These are phyloP conservation scores for Stephania cephalantha DNA, from an alignment of 164 flowering plant genomes.

Conservation along the genomic window DNA sequence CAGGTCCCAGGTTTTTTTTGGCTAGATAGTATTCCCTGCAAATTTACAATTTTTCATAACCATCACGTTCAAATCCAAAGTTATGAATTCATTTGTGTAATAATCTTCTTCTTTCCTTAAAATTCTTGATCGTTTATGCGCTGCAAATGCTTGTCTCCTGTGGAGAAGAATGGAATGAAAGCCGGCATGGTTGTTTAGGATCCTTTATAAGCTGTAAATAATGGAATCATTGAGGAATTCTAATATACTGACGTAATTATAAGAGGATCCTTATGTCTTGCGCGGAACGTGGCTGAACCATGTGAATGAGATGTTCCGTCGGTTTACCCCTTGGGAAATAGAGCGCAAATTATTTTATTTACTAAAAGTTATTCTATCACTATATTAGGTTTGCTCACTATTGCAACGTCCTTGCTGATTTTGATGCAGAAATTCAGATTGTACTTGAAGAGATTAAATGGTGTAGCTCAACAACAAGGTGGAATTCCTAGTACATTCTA, in stretches of 20 bases:
- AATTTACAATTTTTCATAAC: too few species aligned
- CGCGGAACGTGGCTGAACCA: neutral
- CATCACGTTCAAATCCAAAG: too few species aligned
- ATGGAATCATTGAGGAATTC: neutral
- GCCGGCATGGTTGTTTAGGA: too few species aligned
- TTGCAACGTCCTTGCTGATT: neutral
- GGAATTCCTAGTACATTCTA: slow-evolving; percentile 43
- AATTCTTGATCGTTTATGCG: too few species aligned
- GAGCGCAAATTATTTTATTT: neutral
- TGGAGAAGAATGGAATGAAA: too few species aligned
- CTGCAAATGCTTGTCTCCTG: too few species aligned
- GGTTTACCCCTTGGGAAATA: neutral
- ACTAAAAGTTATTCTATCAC: neutral
- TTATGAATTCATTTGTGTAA: too few species aligned
- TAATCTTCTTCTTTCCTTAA: too few species aligned
- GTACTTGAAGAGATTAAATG: slow-evolving; percentile 71
- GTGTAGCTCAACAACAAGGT: slow-evolving; percentile 56
- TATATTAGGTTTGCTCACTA: neutral
- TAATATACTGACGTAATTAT: neutral
- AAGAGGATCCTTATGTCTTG: neutral
- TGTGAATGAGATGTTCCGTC: neutral
- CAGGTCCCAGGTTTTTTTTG: too few species aligned
- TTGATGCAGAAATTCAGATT: slow-evolving; percentile 69
- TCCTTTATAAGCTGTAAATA: neutral
- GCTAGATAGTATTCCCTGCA: too few species aligned